Evolutionary conservation across 441 rosid species (phyloP), one percentile per base, ranked within the genome.

Genomic region (Metrosideros polymorpha): DNA sequence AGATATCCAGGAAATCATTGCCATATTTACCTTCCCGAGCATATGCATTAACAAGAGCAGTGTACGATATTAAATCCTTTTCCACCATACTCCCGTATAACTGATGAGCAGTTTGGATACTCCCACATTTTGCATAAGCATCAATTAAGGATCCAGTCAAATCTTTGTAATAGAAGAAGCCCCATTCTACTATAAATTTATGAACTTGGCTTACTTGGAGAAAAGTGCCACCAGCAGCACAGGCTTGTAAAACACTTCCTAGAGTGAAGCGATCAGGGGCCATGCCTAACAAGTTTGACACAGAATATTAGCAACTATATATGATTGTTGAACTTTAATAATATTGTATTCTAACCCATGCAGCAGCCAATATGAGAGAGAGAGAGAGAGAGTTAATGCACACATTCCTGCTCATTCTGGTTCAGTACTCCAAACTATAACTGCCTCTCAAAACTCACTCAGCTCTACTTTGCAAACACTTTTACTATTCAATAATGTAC

Each of bases 181-280:
- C 95, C 30, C 92, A 83, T 87, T 84, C 89, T 85, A 86, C 82
- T 56, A 92, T 89, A 88, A 94, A 85, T 86, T 91, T 94, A 85
- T 96, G 96, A 84, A 95, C 88, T 87, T 90, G 93, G 85, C 86
- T 66, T 83, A 95, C 93, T 86, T 86, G 85, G 83, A 84, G 54
- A 56, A 90, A 86, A 89, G 87, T 71, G 54, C 86, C 87, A 85
- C 84, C 87, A 87, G 86, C 90, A 75, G 89, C 83, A 84, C 90
- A 91, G 84, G 93, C 95, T 91, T 92, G 93, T 86, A 95, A 93
- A 86, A 95, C 89, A 92, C 91, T 92, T 35, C 93, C 95, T 79
- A 95, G 87, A 50, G 96, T 94, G 91, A 92, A 94, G 89, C 88
- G 90, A 90, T 96, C 97, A 85, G 95, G 96, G 86, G 66, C 35